Evolutionary conservation across 83 land plant genomes (phyloP), one percentile per base, ranked within the genome.

Genomic region (Picea engelmannii): DNA sequence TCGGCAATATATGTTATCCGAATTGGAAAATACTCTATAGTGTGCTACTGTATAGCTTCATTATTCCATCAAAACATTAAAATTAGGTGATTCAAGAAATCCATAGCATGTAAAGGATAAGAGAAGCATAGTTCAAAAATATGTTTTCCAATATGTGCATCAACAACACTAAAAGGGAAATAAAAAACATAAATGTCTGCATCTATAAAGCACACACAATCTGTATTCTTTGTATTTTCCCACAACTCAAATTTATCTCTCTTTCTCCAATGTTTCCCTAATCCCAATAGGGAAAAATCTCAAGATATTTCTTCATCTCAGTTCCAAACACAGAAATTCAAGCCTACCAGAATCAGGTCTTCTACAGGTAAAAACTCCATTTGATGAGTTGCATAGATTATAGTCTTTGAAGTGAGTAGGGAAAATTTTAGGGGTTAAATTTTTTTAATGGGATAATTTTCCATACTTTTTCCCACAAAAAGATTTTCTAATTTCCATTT

Each of bases 321-420:
- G 38, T 35, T 35, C 38, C 38, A 35, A 35, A 35, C 38, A 35
- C 38, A 55, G n/a, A 78, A 31, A 17, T 24, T 58, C 20, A 52
- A 24, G 79, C 88, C 12, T 69, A 95, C 96, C 95, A 95, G 31
- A 67, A 95, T 88, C 24, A 90, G 86, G 83, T 93, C 96, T 35
- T 94, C 95, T 58, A 89, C 89, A 35, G 92, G 92, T 68, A 95
- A 84, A 84, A 95, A 93, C 76, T 95, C 98, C 23, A 95, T 91
- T 84, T 93, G 98, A 78, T 95, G 95, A 31, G 98, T 95, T 64
- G 92, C 96, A 83, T 88, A 92, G 31, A 95, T 74, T 64, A 95
- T 92, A 13, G 98, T 95, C 73, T 92, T 92, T 47, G 88, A 35
- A 35, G 38, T 35, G 0, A 35, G 38, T 35, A 35, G 38, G 38